Conservation (phyloP, 495 filamentous ascomycete species). For the Sporormia fimetaria region DNA sequence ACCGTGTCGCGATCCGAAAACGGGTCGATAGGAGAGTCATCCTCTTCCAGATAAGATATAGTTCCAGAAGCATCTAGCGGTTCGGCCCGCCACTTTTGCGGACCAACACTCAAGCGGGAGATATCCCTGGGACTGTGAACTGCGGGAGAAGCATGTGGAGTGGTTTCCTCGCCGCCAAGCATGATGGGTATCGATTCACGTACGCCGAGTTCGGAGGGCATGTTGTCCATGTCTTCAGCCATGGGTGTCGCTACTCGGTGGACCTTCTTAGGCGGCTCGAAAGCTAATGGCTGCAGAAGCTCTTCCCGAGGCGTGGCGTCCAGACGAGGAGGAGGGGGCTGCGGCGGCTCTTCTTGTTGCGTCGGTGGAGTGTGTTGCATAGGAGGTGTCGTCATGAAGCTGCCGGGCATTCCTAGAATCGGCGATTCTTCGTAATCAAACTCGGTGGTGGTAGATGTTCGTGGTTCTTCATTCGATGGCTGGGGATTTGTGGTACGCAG, state of each 20-base stretch:
- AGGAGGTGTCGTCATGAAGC: slow-evolving; percentile 34
- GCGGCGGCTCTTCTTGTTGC: slow-evolving; percentile 17
- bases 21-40: slow-evolving; percentile 25
- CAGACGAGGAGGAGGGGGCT: too few species aligned
- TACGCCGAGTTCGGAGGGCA: slow-evolving; percentile 30
- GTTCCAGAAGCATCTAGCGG: slow-evolving; percentile 18
- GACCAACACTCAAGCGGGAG: slow-evolving; percentile 18
- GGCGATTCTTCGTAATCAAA: slow-evolving; percentile 43
- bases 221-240: background rate
- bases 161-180: slow-evolving; percentile 32
- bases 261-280: slow-evolving; percentile 3
- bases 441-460: slow-evolving; percentile 24
- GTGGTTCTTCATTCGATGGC: slow-evolving; percentile 11
- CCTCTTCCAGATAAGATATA: slow-evolving; percentile 22
- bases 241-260: background rate
- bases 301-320: slow-evolving; percentile 18
- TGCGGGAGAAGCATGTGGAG: too few species aligned
- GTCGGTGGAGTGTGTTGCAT: slow-evolving; percentile 41
- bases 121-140: slow-evolving; percentile 1
- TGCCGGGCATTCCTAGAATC: slow-evolving; percentile 51
- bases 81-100: slow-evolving; percentile 20
- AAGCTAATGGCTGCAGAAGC: slow-evolving; percentile 6
- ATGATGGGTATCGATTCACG: slow-evolving; percentile 53
- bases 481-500: slow-evolving; percentile 11
- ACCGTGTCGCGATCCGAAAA: slow-evolving; percentile 18